phyloP scores from a whole-genome alignment of 768 basidiomycete species.

The Trametes punicea region DNA sequence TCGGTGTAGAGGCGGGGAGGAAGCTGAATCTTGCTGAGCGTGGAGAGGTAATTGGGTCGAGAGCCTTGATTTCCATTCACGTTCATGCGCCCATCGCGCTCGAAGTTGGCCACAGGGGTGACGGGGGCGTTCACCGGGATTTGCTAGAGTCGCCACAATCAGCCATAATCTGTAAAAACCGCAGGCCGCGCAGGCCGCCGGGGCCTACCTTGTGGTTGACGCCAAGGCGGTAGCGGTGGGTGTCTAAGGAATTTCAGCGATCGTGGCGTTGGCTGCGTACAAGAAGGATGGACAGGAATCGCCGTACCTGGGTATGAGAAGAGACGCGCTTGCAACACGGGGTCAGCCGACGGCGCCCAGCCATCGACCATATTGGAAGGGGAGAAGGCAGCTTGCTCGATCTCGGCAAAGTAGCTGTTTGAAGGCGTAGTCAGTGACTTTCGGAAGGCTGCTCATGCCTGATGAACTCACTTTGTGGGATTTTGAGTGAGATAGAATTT shows the following conservation, averaged over 20 bases:
- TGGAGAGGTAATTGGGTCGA: slow-evolving; percentile 39
- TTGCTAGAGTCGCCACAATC: slow-evolving; percentile 22
- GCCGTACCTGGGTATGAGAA: slow-evolving; percentile 51
- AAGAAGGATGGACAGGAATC: not conserved
- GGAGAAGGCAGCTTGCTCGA: slow-evolving; percentile 45
- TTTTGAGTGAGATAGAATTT: slow-evolving; percentile 39
- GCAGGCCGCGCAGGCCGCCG: not conserved
- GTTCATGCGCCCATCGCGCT: slow-evolving; percentile 38
- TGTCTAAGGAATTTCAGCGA: slow-evolving; percentile 26
- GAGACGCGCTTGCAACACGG: slow-evolving; percentile 53
- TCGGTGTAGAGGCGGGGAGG: slow-evolving; percentile 34
- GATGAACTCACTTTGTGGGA: slow-evolving; percentile 30
- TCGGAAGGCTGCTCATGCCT: not conserved
- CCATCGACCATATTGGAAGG: slow-evolving; percentile 48
- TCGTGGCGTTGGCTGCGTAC: not conserved
- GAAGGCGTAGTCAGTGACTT: not conserved
- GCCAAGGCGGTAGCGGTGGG: slow-evolving; percentile 39
- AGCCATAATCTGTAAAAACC: not conserved
- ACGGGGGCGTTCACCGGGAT: slow-evolving; percentile 40
- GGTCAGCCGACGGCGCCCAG: slow-evolving; percentile 52
- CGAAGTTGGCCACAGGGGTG: slow-evolving; percentile 38
- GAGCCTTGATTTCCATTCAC: slow-evolving; percentile 36
- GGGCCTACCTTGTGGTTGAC: slow-evolving; percentile 31
- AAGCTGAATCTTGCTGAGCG: slow-evolving; percentile 33
- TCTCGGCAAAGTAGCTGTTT: slow-evolving; percentile 34